Percentiles rank a stretch among this genome's conserved stretches.
phyloP scores from a whole-genome alignment of 352 stramenopile genomes.

The Pythium rhizo-oryzae region DNA sequence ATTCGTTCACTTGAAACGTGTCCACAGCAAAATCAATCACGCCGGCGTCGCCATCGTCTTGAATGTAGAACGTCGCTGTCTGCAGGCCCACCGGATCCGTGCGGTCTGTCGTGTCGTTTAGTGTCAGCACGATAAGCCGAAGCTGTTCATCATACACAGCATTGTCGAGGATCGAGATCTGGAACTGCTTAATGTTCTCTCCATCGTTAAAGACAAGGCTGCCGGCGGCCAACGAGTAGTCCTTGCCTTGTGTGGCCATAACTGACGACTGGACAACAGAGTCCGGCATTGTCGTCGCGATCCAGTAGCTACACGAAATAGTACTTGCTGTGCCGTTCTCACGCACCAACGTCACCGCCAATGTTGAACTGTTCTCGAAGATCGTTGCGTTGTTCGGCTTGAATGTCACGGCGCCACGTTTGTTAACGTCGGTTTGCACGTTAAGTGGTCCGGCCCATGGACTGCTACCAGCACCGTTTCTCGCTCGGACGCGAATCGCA shows the following conservation, averaged over 20 bases:
- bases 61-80: conserved; percentile 38
- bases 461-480: conserved; percentile 44
- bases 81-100: conserved; percentile 32
- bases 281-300: conserved; percentile 20
- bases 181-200: conserved; percentile 38
- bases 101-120: conserved; percentile 46
- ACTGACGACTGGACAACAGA: neutral
- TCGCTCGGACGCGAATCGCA: conserved; percentile 35
- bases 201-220: conserved; percentile 45
- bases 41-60: conserved; percentile 61
- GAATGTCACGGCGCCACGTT: conserved; percentile 43
- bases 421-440: conserved; percentile 46
- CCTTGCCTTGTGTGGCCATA: conserved; percentile 30
- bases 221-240: conserved; percentile 38
- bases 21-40: conserved; percentile 42
- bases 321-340: conserved; percentile 49
- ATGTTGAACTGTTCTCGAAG: conserved; percentile 42
- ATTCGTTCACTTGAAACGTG: conserved; percentile 35
- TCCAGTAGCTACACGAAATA: conserved; percentile 43
- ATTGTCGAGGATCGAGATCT: conserved; percentile 48
- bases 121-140: conserved; percentile 33
- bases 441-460: conserved; percentile 33
- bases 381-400: conserved; percentile 27
- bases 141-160: conserved; percentile 34
- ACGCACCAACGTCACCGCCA: conserved; percentile 43